Conservation (phyloP, 306 rosid species). For the Albizia julibrissin region DNA sequence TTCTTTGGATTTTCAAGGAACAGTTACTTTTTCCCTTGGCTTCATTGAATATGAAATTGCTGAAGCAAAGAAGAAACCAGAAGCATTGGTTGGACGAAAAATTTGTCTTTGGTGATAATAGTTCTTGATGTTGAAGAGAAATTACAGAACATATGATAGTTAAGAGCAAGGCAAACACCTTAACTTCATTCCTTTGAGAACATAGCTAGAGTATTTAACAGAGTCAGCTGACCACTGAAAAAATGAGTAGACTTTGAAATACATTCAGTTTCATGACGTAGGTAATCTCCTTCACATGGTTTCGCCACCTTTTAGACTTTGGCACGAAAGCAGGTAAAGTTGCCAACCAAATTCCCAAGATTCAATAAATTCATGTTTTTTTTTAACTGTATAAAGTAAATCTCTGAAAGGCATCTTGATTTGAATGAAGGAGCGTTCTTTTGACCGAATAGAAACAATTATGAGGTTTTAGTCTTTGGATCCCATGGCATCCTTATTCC, state of each 20-base stretch:
- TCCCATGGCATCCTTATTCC: background rate
- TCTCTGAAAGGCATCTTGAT: background rate
- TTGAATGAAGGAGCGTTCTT: background rate
- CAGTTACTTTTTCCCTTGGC: background rate
- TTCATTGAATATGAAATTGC: background rate
- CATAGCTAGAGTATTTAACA: background rate
- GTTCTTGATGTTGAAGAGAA: background rate
- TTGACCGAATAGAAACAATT: background rate
- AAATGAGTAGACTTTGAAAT: background rate
- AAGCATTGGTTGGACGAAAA: background rate
- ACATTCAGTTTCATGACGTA: background rate
- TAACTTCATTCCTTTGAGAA: background rate
- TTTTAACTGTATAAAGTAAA: background rate
- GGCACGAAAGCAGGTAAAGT: background rate
- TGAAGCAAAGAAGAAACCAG: background rate
- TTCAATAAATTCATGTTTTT: no score
- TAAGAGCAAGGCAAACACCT: background rate
- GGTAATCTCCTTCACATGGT: background rate
- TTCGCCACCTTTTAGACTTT: background rate
- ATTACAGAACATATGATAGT: background rate
- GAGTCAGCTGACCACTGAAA: background rate
- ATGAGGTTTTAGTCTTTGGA: background rate
- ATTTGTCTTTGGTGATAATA: background rate
- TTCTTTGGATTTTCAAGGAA: slow-evolving; percentile 3
- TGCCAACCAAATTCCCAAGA: background rate